Evolutionary conservation across 805 yeast genomes (phyloP), one percentile per base, ranked within the genome.

Genomic region (Yarrowia alimentaria): DNA sequence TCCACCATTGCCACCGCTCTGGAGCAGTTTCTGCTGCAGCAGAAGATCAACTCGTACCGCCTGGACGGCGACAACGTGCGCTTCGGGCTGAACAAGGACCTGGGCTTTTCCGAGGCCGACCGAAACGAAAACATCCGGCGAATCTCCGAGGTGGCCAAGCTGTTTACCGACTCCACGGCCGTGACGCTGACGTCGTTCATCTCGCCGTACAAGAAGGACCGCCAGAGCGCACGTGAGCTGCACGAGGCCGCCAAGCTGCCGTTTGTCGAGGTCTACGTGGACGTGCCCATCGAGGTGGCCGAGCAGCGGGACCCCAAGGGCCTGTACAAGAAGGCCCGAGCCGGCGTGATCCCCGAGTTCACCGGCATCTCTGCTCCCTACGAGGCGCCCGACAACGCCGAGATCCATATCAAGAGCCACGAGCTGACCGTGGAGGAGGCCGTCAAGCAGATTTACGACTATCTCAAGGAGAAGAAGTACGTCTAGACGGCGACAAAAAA

Each of bases 271-370:
- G 94, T 91, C 7, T 89, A 71, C 59, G 91, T 90, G 28, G 96
- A 90, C 66, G 97, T 89, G 35, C 97, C 98, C 26, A 75, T 91
- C 47, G 89, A 83, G 62, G 88, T 91, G 56, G 98, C 97, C 45
- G 98, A 91, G 74, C 78, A 87, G 68, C 86, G 98, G 72, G 98
- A 91, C 68, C 98, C 98, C 57, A 91, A 91, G 73, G 98, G 98
- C 10, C 73, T 91, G 58, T 91, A 91, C 74, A 89, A 89, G 70
- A 91, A 91, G 76, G 98, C 98, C 13, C 81, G 97, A 68, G 93
- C 89, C 63, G 98, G 98, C 26, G 72, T 84, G 55, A 90, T 90
- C 67, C 86, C 86, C 69, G 95, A 90, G 64, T 90, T 90, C 72
- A 90, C 98, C 12, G 98, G 98, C 53, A 84, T 90, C 53, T 81